Conservation (phyloP, 768 basidiomycete genomes). For the Leccinellum albellum region DNA sequence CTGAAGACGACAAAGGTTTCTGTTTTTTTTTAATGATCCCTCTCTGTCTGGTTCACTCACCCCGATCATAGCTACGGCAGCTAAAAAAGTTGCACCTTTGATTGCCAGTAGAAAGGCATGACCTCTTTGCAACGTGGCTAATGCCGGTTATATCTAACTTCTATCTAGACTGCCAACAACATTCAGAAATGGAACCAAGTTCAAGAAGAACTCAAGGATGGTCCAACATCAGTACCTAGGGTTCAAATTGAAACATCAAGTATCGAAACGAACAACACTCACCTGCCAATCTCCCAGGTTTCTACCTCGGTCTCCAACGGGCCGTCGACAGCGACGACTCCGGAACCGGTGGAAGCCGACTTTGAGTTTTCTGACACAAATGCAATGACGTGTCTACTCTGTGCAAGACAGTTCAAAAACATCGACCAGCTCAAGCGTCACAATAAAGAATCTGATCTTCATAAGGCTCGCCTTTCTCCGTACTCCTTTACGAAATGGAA, state of each 20-base stretch:
- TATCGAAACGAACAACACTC: conserved; percentile 3
- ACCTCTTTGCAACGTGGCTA: not conserved
- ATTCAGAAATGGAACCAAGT: conserved; percentile 98
- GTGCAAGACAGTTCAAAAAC: conserved; percentile 89
- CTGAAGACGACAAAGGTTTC: conserved; percentile 46
- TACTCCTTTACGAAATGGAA: conserved; percentile 19
- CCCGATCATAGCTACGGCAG: conserved; percentile 36
- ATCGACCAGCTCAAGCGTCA: conserved; percentile 84
- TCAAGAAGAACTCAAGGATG: conserved; percentile 75
- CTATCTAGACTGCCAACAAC: conserved; percentile 71
- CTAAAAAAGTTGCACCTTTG: conserved; percentile 76
- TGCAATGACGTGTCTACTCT: conserved; percentile 81
- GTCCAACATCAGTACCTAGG: conserved; percentile 27
- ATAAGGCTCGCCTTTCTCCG: conserved; percentile 66
- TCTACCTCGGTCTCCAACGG: conserved; percentile 11
- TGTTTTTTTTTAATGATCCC: not conserved
- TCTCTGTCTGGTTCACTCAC: conserved; percentile 9
- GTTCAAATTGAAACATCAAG: conserved; percentile 7
- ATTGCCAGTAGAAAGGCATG: conserved; percentile 82
- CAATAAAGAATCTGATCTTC: conserved; percentile 89
- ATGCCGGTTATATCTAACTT: conserved; percentile 1
- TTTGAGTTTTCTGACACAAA: conserved; percentile 80
- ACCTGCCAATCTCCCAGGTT: conserved; percentile 5
- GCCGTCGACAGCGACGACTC: conserved; percentile 31
- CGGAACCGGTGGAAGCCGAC: conserved; percentile 50